These are phyloP conservation scores for Colletotrichum karsti DNA, from an alignment of 2,329 filamentous ascomycete genomes.

Conservation along the genomic window DNA sequence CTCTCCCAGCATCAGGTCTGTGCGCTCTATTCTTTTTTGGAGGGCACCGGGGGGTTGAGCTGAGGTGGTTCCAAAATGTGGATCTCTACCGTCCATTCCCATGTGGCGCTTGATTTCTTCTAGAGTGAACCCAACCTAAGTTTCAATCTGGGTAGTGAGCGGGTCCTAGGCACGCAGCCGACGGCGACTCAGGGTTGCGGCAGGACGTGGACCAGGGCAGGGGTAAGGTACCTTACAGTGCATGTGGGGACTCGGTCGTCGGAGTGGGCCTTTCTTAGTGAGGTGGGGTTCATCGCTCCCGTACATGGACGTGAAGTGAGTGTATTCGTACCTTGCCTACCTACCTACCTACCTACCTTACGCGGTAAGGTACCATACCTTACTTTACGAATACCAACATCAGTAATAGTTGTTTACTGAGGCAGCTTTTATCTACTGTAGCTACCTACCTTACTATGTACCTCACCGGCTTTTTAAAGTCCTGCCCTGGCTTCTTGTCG, in stretches of 20 bases:
- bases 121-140: constrained; percentile 12
- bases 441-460: too few species aligned
- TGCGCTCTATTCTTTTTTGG: constrained; percentile 15
- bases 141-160: constrained; percentile 15
- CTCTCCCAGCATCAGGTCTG: constrained; percentile 7
- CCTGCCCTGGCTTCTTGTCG: too few species aligned
- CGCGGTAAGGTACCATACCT: background rate
- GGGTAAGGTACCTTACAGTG: background rate
- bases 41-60: too few species aligned
- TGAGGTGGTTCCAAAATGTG: constrained; percentile 8
- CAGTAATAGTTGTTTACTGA: too few species aligned
- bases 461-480: too few species aligned
- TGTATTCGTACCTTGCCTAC: background rate
- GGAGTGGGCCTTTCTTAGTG: background rate
- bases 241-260: background rate
- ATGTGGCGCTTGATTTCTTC: constrained; percentile 24
- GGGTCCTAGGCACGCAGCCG: background rate
- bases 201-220: background rate
- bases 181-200: constrained; percentile 18
- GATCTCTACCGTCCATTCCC: constrained; percentile 5
- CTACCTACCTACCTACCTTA: too few species aligned
- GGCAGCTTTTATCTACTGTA: too few species aligned
- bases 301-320: too few species aligned
- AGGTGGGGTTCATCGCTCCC: background rate
- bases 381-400: too few species aligned